Percentiles rank a stretch among this genome's conserved stretches.
Evolutionary conservation across 2,329 filamentous ascomycete genomes (phyloP).

Genomic region (Colletotrichum simmondsii): DNA sequence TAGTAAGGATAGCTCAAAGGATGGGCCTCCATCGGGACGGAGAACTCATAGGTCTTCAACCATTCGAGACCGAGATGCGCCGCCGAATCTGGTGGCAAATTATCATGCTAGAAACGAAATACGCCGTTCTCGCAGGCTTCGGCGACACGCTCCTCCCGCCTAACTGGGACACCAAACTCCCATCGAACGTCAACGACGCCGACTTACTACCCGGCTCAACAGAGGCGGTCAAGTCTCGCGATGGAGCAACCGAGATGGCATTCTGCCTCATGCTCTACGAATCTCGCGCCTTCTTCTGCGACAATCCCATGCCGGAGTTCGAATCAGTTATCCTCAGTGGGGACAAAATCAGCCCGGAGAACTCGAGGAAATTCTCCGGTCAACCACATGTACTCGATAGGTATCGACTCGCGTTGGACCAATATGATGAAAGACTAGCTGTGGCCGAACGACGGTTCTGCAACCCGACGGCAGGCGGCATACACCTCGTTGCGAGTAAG

Average conservation of each 20-base stretch:
- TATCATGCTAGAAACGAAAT: slow-evolving; percentile 26
- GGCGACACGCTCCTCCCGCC: slow-evolving; percentile 66
- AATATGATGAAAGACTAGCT: slow-evolving; percentile 53
- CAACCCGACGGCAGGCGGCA: slow-evolving; percentile 61
- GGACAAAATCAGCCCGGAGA: slow-evolving; percentile 52
- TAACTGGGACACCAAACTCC: slow-evolving; percentile 55
- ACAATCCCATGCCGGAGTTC: slow-evolving; percentile 50
- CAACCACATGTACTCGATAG: slow-evolving; percentile 47
- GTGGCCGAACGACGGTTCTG: slow-evolving; percentile 60
- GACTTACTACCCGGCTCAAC: slow-evolving; percentile 63
- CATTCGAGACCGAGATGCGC: slow-evolving; percentile 17
- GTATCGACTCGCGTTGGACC: slow-evolving; percentile 53
- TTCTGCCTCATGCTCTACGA: slow-evolving; percentile 53
- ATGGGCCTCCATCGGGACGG: slow-evolving; percentile 75
- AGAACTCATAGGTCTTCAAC: slow-evolving; percentile 51
- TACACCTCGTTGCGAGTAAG: slow-evolving; percentile 60
- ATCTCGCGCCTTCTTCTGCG: slow-evolving; percentile 61
- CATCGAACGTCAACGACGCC: slow-evolving; percentile 68
- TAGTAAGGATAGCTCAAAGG: slow-evolving; percentile 72
- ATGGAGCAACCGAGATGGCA: slow-evolving; percentile 53
- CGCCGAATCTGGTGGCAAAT: slow-evolving; percentile 25
- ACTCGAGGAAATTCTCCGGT: slow-evolving; percentile 58
- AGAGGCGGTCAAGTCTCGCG: slow-evolving; percentile 59
- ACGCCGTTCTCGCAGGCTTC: slow-evolving; percentile 43
- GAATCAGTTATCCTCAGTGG: slow-evolving; percentile 51